Conservation (phyloP, 176 grass and related monocot species). For the Bromus sterilis region DNA sequence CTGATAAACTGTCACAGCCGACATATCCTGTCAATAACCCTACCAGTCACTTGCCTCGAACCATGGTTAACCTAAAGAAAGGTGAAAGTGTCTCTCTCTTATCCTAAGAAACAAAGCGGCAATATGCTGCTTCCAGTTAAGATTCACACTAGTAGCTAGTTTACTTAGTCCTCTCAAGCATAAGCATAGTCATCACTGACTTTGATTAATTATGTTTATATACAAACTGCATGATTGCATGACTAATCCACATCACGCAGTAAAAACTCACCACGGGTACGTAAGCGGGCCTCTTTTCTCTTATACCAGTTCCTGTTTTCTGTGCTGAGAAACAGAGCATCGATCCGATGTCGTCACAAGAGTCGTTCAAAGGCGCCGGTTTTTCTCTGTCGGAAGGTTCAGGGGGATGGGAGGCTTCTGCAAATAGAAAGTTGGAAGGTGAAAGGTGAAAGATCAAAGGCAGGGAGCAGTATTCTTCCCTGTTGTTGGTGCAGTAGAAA, state of each 20-base stretch:
- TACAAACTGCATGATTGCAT: not conserved
- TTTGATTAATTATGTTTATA: not conserved
- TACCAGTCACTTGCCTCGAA: not conserved
- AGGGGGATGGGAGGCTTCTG: not conserved
- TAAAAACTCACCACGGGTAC: not conserved
- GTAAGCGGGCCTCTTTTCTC: not conserved
- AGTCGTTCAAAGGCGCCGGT: constrained; percentile 20
- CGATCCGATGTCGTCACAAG: not conserved
- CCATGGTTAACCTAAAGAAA: not conserved
- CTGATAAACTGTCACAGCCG: not conserved
- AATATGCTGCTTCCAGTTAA: not conserved
- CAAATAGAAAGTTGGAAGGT: not conserved
- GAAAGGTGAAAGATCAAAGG: not conserved
- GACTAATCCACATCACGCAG: not conserved
- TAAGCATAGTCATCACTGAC: not conserved
- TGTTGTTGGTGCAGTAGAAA: not conserved
- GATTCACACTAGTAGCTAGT: not conserved
- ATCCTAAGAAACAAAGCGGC: not conserved
- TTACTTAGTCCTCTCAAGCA: not conserved
- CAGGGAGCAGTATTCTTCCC: not conserved
- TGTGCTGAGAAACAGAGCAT: not conserved
- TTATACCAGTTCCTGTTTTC: not conserved
- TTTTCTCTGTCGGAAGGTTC: constrained; percentile 30
- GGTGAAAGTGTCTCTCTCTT: not conserved
- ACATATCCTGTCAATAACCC: not conserved